phyloP scores from a whole-genome alignment of 331 rosid species.

The Arachis monticola region DNA sequence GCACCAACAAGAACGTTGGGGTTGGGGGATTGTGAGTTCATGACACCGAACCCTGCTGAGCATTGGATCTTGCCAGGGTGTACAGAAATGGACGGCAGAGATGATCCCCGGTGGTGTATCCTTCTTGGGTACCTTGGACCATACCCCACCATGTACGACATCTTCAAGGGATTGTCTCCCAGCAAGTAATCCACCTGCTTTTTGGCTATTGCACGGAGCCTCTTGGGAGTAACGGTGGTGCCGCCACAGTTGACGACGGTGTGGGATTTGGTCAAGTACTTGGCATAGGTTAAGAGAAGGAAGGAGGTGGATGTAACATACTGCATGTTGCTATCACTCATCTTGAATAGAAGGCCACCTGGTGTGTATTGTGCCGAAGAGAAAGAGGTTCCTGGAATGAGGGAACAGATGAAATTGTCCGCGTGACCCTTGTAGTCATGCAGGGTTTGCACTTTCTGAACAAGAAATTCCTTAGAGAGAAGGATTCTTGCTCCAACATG shows the following conservation, averaged over 20 bases:
- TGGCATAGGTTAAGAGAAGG: slow-evolving; percentile 78
- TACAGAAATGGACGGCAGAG: slow-evolving; percentile 63
- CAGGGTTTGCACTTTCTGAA: slow-evolving; percentile 62
- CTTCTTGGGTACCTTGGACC: slow-evolving; percentile 80
- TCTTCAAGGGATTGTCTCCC: slow-evolving; percentile 86
- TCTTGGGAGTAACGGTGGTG: slow-evolving; percentile 56
- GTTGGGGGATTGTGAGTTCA: slow-evolving; percentile 78
- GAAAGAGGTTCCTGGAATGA: slow-evolving; percentile 68
- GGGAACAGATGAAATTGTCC: slow-evolving; percentile 83
- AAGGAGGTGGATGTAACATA: slow-evolving; percentile 95
- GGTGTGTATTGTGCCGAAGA: slow-evolving; percentile 78
- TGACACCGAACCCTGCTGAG: slow-evolving; percentile 75
- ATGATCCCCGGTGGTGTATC: slow-evolving; percentile 94
- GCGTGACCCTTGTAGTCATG: slow-evolving; percentile 89
- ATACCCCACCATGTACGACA: slow-evolving; percentile 98
- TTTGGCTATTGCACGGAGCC: slow-evolving; percentile 76
- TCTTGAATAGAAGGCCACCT: slow-evolving; percentile 89
- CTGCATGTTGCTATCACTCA: slow-evolving; percentile 89
- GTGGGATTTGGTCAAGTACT: slow-evolving; percentile 73
- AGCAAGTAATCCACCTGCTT: slow-evolving; percentile 91
- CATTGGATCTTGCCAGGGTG: slow-evolving; percentile 94
- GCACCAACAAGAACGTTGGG: slow-evolving; percentile 85
- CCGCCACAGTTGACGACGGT: slow-evolving; percentile 76
- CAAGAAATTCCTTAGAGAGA: slow-evolving; percentile 89
- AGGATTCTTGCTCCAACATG: slow-evolving; percentile 95